A percentile compares a stretch with the other conserved stretches of the same genome.
Conservation (phyloP, 179 eudicot species). For the Actinidia chinensis region DNA sequence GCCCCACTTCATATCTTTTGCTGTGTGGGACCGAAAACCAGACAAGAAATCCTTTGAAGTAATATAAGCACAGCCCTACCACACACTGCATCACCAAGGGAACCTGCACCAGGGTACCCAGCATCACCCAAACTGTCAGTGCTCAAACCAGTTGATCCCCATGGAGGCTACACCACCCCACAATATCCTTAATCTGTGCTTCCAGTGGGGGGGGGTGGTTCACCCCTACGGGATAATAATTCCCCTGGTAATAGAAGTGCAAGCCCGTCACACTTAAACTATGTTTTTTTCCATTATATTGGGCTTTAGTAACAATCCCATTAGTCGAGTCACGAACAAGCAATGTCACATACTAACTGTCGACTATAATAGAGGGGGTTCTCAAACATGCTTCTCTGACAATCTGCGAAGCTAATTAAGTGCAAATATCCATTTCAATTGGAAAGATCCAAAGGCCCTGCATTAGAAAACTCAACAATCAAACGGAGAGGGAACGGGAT, state of each 20-base stretch:
- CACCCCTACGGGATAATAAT: slow-evolving; percentile 70
- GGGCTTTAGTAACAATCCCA: slow-evolving; percentile 87
- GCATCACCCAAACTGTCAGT: slow-evolving; percentile 93
- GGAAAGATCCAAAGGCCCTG: slow-evolving; percentile 96
- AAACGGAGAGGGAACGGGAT: slow-evolving; percentile 90
- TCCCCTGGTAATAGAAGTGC: slow-evolving; percentile 76
- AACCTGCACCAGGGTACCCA: slow-evolving; percentile 80
- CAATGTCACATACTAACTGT: no score
- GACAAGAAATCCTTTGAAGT: slow-evolving; percentile 75
- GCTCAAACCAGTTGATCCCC: slow-evolving; percentile 93
- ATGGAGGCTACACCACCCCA: slow-evolving; percentile 77
- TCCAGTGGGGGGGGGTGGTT: slow-evolving; percentile 95
- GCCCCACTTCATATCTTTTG: slow-evolving; percentile 95
- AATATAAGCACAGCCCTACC: slow-evolving; percentile 95
- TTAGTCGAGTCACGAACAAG: slow-evolving; percentile 81
- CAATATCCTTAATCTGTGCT: slow-evolving; percentile 79
- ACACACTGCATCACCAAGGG: slow-evolving; percentile 87
- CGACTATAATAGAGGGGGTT: slow-evolving; percentile 84
- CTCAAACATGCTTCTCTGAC: slow-evolving; percentile 70
- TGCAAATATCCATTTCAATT: slow-evolving; percentile 94
- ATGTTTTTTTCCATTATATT: slow-evolving; percentile 92
- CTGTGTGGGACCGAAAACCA: slow-evolving; percentile 94
- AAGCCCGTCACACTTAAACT: slow-evolving; percentile 93
- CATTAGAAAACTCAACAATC: slow-evolving; percentile 94
- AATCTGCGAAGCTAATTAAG: slow-evolving; percentile 64